phyloP scores from a whole-genome alignment of 805 yeast species.

The Metschnikowia picachoensis region DNA sequence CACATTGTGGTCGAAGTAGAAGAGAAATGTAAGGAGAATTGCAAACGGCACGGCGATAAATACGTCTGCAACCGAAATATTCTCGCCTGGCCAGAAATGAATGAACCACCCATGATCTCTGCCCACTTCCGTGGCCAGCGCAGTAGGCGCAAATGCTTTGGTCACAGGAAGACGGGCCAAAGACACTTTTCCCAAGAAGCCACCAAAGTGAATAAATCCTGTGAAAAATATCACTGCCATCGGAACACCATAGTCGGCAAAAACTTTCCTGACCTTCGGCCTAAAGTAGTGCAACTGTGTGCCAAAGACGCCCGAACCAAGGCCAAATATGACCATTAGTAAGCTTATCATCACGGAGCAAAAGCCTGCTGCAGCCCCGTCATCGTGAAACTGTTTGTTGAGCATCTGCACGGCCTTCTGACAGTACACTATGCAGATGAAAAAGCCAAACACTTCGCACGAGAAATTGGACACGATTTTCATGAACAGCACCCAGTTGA shows the following conservation, averaged over 20 bases:
- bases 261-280: conserved; percentile 57
- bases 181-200: conserved; percentile 52
- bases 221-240: conserved; percentile 82
- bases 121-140: conserved; percentile 18
- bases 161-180: conserved; percentile 67
- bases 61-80: conserved; percentile 65
- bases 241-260: conserved; percentile 87
- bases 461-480: conserved; percentile 75
- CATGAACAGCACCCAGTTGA: conserved; percentile 64
- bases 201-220: conserved; percentile 91
- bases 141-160: conserved; percentile 72
- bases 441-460: conserved; percentile 90
- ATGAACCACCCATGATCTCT: conserved; percentile 71
- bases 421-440: conserved; percentile 81
- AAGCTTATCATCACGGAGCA: conserved; percentile 72
- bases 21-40: conserved; percentile 71
- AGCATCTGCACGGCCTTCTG: conserved; percentile 88
- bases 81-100: conserved; percentile 59
- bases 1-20: conserved; percentile 94
- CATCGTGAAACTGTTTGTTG: conserved; percentile 57
- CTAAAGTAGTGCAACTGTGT: conserved; percentile 57
- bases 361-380: conserved; percentile 51
- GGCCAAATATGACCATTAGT: conserved; percentile 74
- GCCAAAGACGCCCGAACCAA: conserved; percentile 57
- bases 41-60: conserved; percentile 95